phyloP scores from a whole-genome alignment of 164 flowering plant genomes.

The Liquidambar formosana region DNA sequence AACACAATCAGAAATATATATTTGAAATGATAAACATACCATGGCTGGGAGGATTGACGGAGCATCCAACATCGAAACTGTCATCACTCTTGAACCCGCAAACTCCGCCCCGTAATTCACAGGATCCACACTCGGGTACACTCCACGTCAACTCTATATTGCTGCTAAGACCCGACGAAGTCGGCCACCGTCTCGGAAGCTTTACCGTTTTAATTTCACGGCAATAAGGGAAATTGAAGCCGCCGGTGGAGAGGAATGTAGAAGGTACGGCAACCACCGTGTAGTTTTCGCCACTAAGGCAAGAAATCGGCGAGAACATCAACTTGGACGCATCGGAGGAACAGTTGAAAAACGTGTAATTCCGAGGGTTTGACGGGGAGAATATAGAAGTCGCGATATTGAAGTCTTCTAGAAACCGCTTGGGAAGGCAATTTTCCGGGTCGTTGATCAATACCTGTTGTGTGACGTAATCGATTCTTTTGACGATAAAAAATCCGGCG shows the following conservation, averaged over 20 bases:
- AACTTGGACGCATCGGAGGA: not conserved
- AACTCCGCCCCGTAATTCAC: constrained; percentile 29
- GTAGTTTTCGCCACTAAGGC: constrained; percentile 10
- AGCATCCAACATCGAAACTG: constrained; percentile 26
- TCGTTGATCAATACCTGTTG: constrained; percentile 25
- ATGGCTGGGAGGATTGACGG: not conserved
- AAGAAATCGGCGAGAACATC: not conserved
- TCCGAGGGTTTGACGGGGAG: not conserved
- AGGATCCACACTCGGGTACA: constrained; percentile 32
- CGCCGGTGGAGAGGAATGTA: too few species aligned
- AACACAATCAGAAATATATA: not conserved
- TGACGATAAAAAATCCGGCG: constrained; percentile 24
- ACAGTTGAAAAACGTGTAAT: constrained; percentile 31
- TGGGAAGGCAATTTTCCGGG: constrained; percentile 26
- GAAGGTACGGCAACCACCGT: constrained; percentile 9
- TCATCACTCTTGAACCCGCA: constrained; percentile 29
- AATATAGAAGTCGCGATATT: constrained; percentile 15
- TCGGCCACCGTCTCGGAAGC: constrained; percentile 12
- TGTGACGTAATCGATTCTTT: constrained; percentile 16
- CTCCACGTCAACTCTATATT: constrained; percentile 36
- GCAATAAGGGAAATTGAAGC: too few species aligned
- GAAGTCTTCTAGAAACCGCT: constrained; percentile 19
- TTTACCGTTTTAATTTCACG: not conserved
- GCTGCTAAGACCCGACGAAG: not conserved
- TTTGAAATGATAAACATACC: constrained; percentile 14